These are phyloP conservation scores for Apophysomyces variabilis DNA, from an alignment of 371 early-diverging fungal species.

Conservation along the genomic window DNA sequence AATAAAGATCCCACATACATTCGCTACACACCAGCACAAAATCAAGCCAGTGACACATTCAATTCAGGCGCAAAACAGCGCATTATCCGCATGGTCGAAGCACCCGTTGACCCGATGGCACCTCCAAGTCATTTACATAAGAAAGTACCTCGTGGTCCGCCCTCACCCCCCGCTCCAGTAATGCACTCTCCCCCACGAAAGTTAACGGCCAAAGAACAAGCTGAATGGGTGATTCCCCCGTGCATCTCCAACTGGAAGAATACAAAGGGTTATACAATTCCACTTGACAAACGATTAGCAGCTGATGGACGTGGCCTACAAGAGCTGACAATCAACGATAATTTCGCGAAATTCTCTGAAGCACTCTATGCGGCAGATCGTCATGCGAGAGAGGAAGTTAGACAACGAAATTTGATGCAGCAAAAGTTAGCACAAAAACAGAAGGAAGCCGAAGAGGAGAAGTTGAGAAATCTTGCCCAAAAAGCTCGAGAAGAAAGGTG, in stretches of 20 bases:
- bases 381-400: constrained; percentile 93
- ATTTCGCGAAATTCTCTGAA: constrained; percentile 95
- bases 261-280: constrained; percentile 97
- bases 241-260: constrained; percentile 99
- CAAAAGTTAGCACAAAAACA: constrained; percentile 93
- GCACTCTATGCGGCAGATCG: constrained; percentile 93
- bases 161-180: constrained; percentile 95
- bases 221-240: constrained; percentile 96
- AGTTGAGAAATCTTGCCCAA: constrained; percentile 87
- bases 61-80: constrained; percentile 77
- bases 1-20: constrained; percentile 82
- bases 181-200: constrained; percentile 97
- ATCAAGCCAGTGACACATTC: constrained; percentile 56
- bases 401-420: constrained; percentile 87
- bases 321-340: constrained; percentile 91
- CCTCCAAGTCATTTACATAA: constrained; percentile 93
- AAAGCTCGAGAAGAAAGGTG: constrained; percentile 88
- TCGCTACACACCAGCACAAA: constrained; percentile 87
- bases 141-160: constrained; percentile 87
- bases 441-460: constrained; percentile 92
- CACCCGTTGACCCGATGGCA: constrained; percentile 95
- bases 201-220: constrained; percentile 92
- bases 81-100: constrained; percentile 93
- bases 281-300: constrained; percentile 97
- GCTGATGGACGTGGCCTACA: constrained; percentile 96